phyloP scores from a whole-genome alignment of 2,329 filamentous ascomycete genomes.

The Epicoccum nigrum region DNA sequence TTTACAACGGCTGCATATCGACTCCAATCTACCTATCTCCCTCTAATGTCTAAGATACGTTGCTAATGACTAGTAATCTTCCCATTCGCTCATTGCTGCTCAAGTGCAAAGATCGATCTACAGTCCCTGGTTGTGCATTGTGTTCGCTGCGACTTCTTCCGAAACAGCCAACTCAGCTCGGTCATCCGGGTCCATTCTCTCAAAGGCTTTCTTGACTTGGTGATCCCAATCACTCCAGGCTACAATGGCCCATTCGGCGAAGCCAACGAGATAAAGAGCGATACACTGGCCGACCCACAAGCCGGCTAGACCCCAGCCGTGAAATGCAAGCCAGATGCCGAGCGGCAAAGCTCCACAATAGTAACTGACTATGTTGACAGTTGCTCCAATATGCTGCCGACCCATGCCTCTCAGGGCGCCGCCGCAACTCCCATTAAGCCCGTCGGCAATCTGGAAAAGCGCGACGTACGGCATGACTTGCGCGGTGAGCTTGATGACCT shows the following conservation, averaged over 20 bases:
- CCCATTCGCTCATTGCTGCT: conserved; percentile 5
- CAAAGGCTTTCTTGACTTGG: conserved; percentile 73
- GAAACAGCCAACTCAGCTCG: conserved; percentile 48
- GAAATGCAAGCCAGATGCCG: conserved; percentile 84
- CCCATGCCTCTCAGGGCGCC: conserved; percentile 84
- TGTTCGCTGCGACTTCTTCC: conserved; percentile 26
- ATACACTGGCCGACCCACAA: conserved; percentile 84
- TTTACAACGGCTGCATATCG: conserved; percentile 29
- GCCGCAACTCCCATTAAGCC: conserved; percentile 83
- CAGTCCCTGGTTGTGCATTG: conserved; percentile 17
- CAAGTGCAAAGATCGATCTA: conserved; percentile 13
- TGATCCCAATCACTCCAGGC: conserved; percentile 76
- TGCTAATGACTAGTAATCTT: conserved; percentile 21
- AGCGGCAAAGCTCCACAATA: conserved; percentile 80
- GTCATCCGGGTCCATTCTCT: conserved; percentile 66
- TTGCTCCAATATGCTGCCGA: conserved; percentile 80
- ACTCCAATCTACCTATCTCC: conserved; percentile 27
- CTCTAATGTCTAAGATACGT: conserved; percentile 32
- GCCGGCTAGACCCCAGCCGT: conserved; percentile 81
- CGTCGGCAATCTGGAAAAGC: conserved; percentile 88
- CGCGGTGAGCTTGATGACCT: conserved; percentile 74
- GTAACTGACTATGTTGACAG: conserved; percentile 82
- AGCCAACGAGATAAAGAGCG: conserved; percentile 75
- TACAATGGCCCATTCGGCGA: conserved; percentile 79
- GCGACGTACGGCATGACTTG: conserved; percentile 85